Base-by-base conservation (phyloP, 108 stramenopile species). In the Fistulifera solaris region DNA sequence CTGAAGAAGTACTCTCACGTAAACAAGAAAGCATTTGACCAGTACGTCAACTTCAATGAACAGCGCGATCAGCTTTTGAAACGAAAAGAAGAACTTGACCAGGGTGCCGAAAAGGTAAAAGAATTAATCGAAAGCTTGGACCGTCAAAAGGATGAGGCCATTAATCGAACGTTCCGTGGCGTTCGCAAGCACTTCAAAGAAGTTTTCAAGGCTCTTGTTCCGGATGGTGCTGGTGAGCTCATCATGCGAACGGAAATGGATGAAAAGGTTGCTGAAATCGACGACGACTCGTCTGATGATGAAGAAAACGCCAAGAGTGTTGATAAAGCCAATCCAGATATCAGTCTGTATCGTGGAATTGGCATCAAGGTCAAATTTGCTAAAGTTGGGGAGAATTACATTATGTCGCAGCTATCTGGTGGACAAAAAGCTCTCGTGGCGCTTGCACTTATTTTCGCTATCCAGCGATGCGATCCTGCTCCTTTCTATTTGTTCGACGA, bases 401-500 rank as follows among this genome's bases (percentile, higher is more conserved):
- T 80, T 27, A 96, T 96, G 94, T 80, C 85, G 22, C 93, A 90
- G 63, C 90, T 98, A 31, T 94, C 93, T 27, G 99, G 99, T 8
- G 99, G 99, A n/a, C 99, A 99, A 58, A 98, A 98, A 71, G 96
- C 99, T 0, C 77, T 99, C 49, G 97, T 99, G 14, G 97, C 99
- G 0, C 75, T 99, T 64, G 96, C 96, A 28, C 84, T 98, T 51
- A 98, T 99, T 54, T 98, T 99, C 68, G 96, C 99, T 8, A 96
- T 96, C 51, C 96, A 96, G 48, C 79, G 97, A 27, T 98, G 96
- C 65, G 99, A 99, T 67, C 97, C 97, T 27, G 99, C 97, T 6
- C 98, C 99, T 13, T 99, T 99, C 65, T 98, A 98, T 62, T 82
- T 99, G 26, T 98, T 99, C 71, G 99, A 99, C 63, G 99, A 99